These are phyloP conservation scores for Prunus dulcis DNA, from an alignment of 306 rosid genomes.

Conservation along the genomic window DNA sequence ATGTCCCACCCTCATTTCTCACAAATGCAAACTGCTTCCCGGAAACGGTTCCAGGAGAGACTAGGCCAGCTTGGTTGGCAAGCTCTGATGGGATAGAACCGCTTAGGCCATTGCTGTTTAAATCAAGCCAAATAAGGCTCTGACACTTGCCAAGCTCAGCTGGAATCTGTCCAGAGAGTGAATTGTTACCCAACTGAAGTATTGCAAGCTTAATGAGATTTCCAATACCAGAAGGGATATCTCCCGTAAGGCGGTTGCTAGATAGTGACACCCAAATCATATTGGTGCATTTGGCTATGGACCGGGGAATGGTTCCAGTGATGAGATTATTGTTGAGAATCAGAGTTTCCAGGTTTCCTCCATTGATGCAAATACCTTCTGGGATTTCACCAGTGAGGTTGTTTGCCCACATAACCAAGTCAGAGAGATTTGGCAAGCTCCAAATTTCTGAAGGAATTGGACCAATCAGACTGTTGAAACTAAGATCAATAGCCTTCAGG, in stretches of 20 bases:
- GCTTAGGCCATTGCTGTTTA: conserved; percentile 50
- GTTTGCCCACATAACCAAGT: conserved; percentile 78
- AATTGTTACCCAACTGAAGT: conserved; percentile 70
- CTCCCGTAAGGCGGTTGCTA: conserved; percentile 51
- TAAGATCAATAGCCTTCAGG: conserved; percentile 53
- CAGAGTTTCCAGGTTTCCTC: conserved; percentile 54
- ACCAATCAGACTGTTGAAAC: conserved; percentile 65
- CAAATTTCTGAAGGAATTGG: conserved; percentile 57
- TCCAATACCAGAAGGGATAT: conserved; percentile 60
- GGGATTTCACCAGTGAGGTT: conserved; percentile 60
- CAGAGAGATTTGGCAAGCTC: conserved; percentile 55
- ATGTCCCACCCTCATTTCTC: conserved; percentile 76
- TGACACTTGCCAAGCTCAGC: conserved; percentile 57
- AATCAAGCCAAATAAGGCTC: conserved; percentile 70
- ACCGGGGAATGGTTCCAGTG: conserved; percentile 54
- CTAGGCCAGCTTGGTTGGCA: conserved; percentile 57
- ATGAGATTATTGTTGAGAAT: conserved; percentile 61
- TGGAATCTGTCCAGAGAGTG: conserved; percentile 62
- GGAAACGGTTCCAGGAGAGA: conserved; percentile 55
- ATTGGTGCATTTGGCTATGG: conserved; percentile 59
- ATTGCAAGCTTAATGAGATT: conserved; percentile 50
- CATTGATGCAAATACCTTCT: conserved; percentile 47
- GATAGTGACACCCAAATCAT: conserved; percentile 67
- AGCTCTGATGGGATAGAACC: conserved; percentile 58
- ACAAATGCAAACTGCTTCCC: conserved; percentile 78